Base-by-base conservation (phyloP, 768 basidiomycete genomes). In the Amanita rubescens region DNA sequence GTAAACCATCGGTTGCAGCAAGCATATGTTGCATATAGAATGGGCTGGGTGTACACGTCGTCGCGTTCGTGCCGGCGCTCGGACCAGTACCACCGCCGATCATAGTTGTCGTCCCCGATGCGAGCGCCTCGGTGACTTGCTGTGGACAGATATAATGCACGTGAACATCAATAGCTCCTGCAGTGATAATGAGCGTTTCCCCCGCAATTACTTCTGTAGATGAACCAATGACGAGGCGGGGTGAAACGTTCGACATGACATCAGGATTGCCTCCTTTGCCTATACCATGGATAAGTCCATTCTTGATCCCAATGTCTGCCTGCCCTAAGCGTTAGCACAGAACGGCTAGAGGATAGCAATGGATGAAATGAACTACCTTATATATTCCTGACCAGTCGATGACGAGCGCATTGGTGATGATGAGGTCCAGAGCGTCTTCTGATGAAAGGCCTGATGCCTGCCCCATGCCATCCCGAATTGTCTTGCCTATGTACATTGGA, bases 221-320 rank as follows among this genome's bases (percentile, higher is more conserved):
- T 11, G 90, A 91, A 35, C 94, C 94, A 48, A 98, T 79, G 57
- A 90, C 64, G 62, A 98, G 82, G 5, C 73, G 67, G 0, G 78
- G 77, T 55, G 86, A 75, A 25, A 97, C 87, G 35, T 77, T 76
- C 9, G 82, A 81, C 92, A 96, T 96, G 51, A 88, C 75, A 63
- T 97, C 93, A 3, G 93, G 94, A 67, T 98, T 99, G 1, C 96
- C 96, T 8, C 93, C 90, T 68, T 99, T 98, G n/a, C 95, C 96
- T 49, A 98, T 86, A 0, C 88, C 93, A 11, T 74, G 75, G 57
- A 98, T 97, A 34, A 71, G 60, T 0, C 94, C 94, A 51, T 80
- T 65, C 68, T 87, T 93, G 52, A 99, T 77, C 24, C 96, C 95
- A 48, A 99, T 91, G 63, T 98, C 96, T 17, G 95, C 95, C 90